Conservation (phyloP, 495 filamentous ascomycete species). For the Hyaloscypha bicolor region DNA sequence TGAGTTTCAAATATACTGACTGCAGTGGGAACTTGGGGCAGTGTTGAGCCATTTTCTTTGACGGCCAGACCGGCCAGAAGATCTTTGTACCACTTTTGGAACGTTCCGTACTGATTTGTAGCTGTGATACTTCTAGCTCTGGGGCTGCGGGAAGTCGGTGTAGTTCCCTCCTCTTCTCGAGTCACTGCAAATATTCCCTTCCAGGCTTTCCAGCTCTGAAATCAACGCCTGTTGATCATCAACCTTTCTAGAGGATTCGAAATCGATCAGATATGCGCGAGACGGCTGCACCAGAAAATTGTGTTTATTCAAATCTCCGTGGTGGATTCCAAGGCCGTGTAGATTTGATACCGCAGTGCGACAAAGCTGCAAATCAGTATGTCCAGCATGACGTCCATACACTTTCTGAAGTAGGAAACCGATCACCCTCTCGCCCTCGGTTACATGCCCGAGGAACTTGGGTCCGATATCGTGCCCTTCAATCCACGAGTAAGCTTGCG, state of each 20-base stretch:
- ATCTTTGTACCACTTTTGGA: background rate
- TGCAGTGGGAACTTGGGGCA: conserved; percentile 4
- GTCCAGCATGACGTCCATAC: conserved; percentile 33
- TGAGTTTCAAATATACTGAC: conserved; percentile 7
- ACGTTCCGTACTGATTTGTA: conserved; percentile 6
- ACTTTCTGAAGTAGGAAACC: conserved; percentile 48
- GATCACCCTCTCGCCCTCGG: conserved; percentile 46
- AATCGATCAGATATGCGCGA: background rate
- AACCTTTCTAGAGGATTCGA: background rate
- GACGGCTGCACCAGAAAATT: conserved; percentile 44
- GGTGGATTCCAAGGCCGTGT: conserved; percentile 42
- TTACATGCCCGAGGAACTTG: conserved; percentile 43
- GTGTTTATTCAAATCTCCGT: conserved; percentile 48
- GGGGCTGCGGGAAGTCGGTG: no score
- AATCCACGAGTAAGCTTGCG: conserved; percentile 39
- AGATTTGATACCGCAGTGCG: conserved; percentile 34
- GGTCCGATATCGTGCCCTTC: conserved; percentile 37
- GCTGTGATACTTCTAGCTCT: background rate
- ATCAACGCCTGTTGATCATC: background rate
- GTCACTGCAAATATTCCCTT: background rate
- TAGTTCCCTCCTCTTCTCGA: no score
- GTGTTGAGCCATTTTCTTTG: background rate
- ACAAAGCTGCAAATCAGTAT: conserved; percentile 40
- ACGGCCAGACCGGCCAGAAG: background rate
- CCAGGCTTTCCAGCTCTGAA: background rate